Evolutionary conservation across 2,329 filamentous ascomycete genomes (phyloP), one percentile per base, ranked within the genome.

Genomic region (Westerdykella ornata): DNA sequence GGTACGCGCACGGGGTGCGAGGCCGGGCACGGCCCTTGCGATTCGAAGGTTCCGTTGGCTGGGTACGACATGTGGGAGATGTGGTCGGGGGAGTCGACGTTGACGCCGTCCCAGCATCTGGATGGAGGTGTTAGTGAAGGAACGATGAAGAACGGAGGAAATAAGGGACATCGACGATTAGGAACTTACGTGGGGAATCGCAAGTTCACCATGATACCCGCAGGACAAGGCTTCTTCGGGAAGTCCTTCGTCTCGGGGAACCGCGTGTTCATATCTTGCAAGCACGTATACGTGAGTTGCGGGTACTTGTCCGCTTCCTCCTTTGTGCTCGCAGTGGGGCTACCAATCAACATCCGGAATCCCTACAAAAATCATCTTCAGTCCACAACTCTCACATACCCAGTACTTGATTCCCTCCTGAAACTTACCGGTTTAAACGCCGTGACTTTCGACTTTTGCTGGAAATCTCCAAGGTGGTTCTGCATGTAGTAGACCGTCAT

Each of bases 21-120:
- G 1, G 54, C 15, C 0, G 75, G 75, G 51, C 76, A 79, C 53
- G 74, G 74, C 45, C 73, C 74, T 42, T 57, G 47, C n/a, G 35
- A 46, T 31, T 59, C 55, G 32, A 59, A 59, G n/a, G 51, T 57
- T 14, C 55, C 55, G 14, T 33, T 45, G 4, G 35, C 38, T 0
- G 55, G 48, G 30, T 56, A 57, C 20, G 51, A 39, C 49, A 57
- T 49, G 41, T 57, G 52, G 3, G 48, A 39, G 41, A 55, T 55
- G 40, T 57, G 53, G 29, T 57, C 50, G 2, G 54, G 54, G 6
- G 45, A 51, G 20, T 59, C 56, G 26, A 57, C 43, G 16, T 57
- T 51, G 26, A 46, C 39, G 14, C 56, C 54, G 17, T 57, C 47
- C 56, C 56, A 57, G 41, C 53, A 59, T 8, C 17, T 15, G 5